Evolutionary conservation across 345 rosid species (phyloP), one percentile per base, ranked within the genome.

Genomic region (Gossypium rotundifolium): DNA sequence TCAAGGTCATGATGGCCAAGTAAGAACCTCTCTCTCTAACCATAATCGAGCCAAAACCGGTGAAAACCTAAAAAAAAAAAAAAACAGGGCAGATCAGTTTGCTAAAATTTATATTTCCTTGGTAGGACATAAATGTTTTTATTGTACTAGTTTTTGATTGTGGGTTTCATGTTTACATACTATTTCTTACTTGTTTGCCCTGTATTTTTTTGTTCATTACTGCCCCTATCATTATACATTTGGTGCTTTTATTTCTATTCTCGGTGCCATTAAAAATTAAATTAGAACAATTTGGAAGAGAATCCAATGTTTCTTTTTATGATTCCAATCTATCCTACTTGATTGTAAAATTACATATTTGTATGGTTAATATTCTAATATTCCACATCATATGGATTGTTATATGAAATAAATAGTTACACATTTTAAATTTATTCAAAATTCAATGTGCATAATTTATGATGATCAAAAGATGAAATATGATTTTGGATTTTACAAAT

Each of bases 241-340:
- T 33, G 70, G 48, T 74, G 55, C 53, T 74, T 27, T 48, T 61
- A 4, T 71, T 58, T 73, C 68, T 25, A 45, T 58, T 72, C 65
- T 46, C 63, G 70, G 11, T 51, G 52, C 70, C 33, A 63, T 51
- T 51, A 58, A 63, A 59, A 48, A 8, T 13, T 51, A 51, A 48
- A 48, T 48, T 63, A 48, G 70, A 63, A 74, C 70, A 33, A 74
- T 73, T 73, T 52, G 59, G 58, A 61, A 62, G 22, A 61, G 29
- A 12, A 16, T n/a, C 18, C 54, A 2, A 38, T 57, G 74, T 40
- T n/a, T 40, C 45, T 57, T 0, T 13, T 53, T 33, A 33, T 33
- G 40, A 33, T 33, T 33, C 40, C 40, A 33, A 33, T 33, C 1
- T 5, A 33, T 33, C 7, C 40, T 7, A 33, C 7, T 4, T 33